phyloP scores from a whole-genome alignment of 345 rosid species.

The Salix udensis region DNA sequence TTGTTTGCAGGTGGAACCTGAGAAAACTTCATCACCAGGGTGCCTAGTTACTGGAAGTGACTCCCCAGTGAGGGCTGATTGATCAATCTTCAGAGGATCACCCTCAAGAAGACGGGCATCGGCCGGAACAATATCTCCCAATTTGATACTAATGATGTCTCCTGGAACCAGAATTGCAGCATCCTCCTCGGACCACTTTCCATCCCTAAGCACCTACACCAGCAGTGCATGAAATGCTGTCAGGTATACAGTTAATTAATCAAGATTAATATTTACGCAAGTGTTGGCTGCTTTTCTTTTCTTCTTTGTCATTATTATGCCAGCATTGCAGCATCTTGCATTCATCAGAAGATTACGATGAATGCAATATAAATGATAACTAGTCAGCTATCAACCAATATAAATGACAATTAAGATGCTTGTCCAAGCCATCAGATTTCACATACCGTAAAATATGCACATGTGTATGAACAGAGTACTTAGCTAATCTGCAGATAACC shows the following conservation, averaged over 20 bases:
- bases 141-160: conserved; percentile 23
- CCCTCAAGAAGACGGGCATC: conserved; percentile 33
- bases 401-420: not conserved
- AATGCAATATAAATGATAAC: no score
- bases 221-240: not conserved
- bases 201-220: conserved; percentile 23
- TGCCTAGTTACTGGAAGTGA: conserved; percentile 32
- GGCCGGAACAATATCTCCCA: conserved; percentile 29
- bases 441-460: not conserved
- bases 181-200: conserved; percentile 25
- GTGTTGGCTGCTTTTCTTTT: not conserved
- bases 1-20: conserved; percentile 43
- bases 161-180: conserved; percentile 31
- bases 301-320: not conserved
- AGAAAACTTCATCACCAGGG: conserved; percentile 37
- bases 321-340: not conserved
- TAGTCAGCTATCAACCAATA: not conserved
- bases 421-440: not conserved
- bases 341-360: not conserved
- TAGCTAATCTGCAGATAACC: not conserved
- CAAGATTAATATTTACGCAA: not conserved
- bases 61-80: conserved; percentile 30
- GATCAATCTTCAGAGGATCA: conserved; percentile 24
- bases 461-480: not conserved
- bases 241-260: not conserved